A percentile compares a stretch with the other conserved stretches of the same genome.
phyloP scores from a whole-genome alignment of 148 eudicot species.

The Fallopia convolvulus region DNA sequence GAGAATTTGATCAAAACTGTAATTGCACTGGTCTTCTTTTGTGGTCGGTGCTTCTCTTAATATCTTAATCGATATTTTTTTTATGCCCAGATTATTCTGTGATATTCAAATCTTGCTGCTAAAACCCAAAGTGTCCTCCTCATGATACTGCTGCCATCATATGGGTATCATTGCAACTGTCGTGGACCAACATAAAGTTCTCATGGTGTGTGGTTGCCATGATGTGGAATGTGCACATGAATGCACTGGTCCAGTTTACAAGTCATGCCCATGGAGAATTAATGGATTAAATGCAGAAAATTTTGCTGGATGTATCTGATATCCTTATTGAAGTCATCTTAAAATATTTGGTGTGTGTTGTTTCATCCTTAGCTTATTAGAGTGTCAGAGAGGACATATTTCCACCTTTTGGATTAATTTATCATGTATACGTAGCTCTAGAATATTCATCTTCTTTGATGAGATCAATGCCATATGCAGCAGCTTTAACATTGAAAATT shows the following conservation, averaged over 20 bases:
- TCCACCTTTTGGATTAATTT: neutral
- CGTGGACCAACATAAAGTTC: neutral
- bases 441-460: neutral
- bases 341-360: neutral
- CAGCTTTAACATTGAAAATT: neutral
- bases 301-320: neutral
- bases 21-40: neutral
- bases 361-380: neutral
- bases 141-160: neutral
- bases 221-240: neutral
- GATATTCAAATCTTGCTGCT: neutral
- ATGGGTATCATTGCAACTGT: neutral
- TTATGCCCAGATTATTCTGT: neutral
- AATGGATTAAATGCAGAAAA: neutral
- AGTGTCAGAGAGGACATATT: neutral
- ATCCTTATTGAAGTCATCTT: neutral
- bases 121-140: neutral
- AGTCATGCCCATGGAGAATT: neutral
- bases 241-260: neutral
- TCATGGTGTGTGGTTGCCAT: conserved; percentile 2
- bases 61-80: neutral
- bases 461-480: neutral
- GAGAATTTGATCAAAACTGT: neutral
- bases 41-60: neutral
- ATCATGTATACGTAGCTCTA: neutral